Percentiles rank a stretch among this genome's conserved stretches.
Conservation (phyloP, 306 rosid species). For the Canavalia ensiformis region DNA sequence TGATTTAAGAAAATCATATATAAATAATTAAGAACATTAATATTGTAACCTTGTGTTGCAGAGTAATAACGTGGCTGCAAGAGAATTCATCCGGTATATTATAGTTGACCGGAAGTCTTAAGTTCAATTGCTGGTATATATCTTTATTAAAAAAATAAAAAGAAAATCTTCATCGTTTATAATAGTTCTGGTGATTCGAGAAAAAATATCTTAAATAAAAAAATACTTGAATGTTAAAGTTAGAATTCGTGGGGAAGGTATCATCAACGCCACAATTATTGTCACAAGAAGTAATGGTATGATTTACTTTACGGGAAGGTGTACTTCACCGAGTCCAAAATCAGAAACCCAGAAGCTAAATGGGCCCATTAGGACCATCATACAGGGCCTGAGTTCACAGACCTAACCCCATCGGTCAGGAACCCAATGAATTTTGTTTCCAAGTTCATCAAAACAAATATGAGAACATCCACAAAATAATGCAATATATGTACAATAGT, state of each 20-base stretch:
- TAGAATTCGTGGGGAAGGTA: not conserved
- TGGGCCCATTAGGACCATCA: constrained; percentile 41
- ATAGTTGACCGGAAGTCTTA: too few relatives aligned
- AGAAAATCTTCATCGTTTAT: too few relatives aligned
- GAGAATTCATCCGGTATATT: too few relatives aligned
- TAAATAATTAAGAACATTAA: too few relatives aligned
- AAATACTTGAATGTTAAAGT: too few relatives aligned
- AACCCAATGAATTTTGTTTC: not conserved
- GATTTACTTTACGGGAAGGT: constrained; percentile 18
- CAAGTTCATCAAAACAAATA: not conserved
- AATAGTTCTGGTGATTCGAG: too few relatives aligned
- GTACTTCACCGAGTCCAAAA: constrained; percentile 5
- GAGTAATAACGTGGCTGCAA: too few relatives aligned
- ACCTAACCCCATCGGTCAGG: not conserved
- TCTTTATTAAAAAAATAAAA: too few relatives aligned
- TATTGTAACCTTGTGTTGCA: too few relatives aligned
- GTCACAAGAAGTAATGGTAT: constrained; percentile 21
- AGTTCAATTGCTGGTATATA: too few relatives aligned
- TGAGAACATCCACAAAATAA: not conserved
- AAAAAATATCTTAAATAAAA: too few relatives aligned
- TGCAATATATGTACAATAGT: not conserved
- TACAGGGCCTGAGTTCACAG: constrained; percentile 3
- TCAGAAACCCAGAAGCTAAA: not conserved
- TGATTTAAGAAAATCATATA: too few relatives aligned
- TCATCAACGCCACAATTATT: not conserved